phyloP scores from a whole-genome alignment of 257 asterid species.

The Fraxinus pennsylvanica region DNA sequence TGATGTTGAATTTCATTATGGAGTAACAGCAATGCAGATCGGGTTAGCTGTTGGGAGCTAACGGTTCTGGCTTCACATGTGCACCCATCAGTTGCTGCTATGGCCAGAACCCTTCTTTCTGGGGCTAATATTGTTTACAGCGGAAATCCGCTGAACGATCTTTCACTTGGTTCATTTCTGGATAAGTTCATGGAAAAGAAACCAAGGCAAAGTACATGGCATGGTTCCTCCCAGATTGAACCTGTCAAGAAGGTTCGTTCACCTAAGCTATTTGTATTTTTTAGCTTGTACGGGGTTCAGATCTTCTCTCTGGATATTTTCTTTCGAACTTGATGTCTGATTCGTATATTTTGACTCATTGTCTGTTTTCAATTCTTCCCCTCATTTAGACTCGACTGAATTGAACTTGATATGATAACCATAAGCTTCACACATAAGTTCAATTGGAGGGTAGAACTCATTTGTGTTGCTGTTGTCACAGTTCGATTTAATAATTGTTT shows the following conservation, averaged over 20 bases:
- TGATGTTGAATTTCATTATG: constrained; percentile 17
- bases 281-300: not conserved
- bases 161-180: constrained; percentile 75
- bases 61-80: constrained; percentile 73
- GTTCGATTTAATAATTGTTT: not conserved
- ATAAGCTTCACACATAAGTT: not conserved
- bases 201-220: constrained; percentile 85
- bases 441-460: not conserved
- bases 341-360: not conserved
- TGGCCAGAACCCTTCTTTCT: constrained; percentile 86
- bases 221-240: constrained; percentile 85
- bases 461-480: not conserved
- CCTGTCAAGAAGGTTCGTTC: constrained; percentile 81
- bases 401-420: not conserved
- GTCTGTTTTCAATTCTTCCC: not conserved
- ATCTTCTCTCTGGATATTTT: not conserved
- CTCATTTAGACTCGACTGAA: not conserved
- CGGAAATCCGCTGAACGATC: constrained; percentile 85
- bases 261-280: not conserved
- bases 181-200: constrained; percentile 98
- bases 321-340: too few relatives aligned
- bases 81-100: constrained; percentile 81
- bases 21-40: constrained; percentile 78
- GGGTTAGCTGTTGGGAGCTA: constrained; percentile 95
- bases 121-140: constrained; percentile 83